Conservation (phyloP, 495 filamentous ascomycete genomes). For the Clavariopsis aquatica region DNA sequence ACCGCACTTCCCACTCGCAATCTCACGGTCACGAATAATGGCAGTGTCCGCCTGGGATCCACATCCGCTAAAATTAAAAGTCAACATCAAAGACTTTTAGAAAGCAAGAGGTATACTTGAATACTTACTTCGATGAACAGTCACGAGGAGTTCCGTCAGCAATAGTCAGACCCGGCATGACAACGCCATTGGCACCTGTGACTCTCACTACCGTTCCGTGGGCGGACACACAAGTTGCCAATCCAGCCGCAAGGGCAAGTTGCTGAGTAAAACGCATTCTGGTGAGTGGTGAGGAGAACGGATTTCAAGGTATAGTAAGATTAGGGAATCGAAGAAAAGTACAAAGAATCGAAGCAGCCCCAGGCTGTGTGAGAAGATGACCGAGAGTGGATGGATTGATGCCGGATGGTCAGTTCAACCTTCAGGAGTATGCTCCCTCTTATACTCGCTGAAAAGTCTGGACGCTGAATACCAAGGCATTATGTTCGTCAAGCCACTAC, state of each 20-base stretch:
- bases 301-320: not conserved
- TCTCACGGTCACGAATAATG: conserved; percentile 55
- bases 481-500: not conserved
- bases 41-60: conserved; percentile 50
- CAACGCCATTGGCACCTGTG: conserved; percentile 39
- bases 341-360: conserved; percentile 3
- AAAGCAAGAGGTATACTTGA: not conserved
- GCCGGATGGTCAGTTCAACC: not conserved
- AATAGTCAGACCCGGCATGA: conserved; percentile 37
- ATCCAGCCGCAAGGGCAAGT: conserved; percentile 9
- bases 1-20: conserved; percentile 47
- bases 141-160: conserved; percentile 32
- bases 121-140: conserved; percentile 27
- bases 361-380: conserved; percentile 7
- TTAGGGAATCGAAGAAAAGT: not conserved
- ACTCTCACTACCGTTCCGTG: conserved; percentile 34
- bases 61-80: conserved; percentile 58
- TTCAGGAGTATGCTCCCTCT: not conserved
- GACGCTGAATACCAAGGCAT: not conserved
- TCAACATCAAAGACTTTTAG: not conserved
- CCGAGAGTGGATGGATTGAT: not conserved
- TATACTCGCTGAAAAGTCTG: not conserved
- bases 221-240: conserved; percentile 18
- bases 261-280: conserved; percentile 14
- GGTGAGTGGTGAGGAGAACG: not conserved